phyloP scores from a whole-genome alignment of 768 basidiomycete species.

The Nevesoporus exiguus region DNA sequence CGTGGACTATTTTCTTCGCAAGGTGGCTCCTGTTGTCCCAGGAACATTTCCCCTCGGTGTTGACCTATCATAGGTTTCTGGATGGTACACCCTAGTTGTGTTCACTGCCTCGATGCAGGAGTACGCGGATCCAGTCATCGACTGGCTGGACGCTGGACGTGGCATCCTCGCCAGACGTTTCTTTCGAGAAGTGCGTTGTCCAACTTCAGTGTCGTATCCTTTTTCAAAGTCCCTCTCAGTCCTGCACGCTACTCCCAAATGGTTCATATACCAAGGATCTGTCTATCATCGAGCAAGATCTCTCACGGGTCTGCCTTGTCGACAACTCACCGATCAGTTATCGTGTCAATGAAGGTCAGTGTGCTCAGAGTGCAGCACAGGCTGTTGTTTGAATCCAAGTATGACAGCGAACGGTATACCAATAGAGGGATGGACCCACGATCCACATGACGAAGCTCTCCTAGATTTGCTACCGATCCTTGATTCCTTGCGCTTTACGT shows the following conservation, averaged over 20 bases:
- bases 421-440: constrained; percentile 98
- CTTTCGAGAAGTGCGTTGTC: constrained; percentile 79
- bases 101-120: constrained; percentile 99
- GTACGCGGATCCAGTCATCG: constrained; percentile 99
- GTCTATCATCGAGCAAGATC: constrained; percentile 80
- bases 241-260: constrained; percentile 87
- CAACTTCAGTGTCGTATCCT: neutral
- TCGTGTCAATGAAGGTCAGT: constrained; percentile 84
- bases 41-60: neutral
- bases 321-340: constrained; percentile 97
- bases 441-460: constrained; percentile 93
- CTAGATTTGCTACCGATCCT: constrained; percentile 94
- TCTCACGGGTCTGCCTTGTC: constrained; percentile 89
- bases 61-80: constrained; percentile 68
- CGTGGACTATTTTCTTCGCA: constrained; percentile 91
- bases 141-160: constrained; percentile 95
- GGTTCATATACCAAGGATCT: constrained; percentile 96
- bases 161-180: constrained; percentile 86
- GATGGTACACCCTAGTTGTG: constrained; percentile 98
- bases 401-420: constrained; percentile 91
- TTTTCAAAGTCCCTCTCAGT: constrained; percentile 42
- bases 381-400: neutral
- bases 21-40: constrained; percentile 46
- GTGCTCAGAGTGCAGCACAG: neutral
- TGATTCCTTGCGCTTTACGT: constrained; percentile 93